Conservation (phyloP, 2,329 filamentous ascomycete species). For the Lecanicillium sp. region DNA sequence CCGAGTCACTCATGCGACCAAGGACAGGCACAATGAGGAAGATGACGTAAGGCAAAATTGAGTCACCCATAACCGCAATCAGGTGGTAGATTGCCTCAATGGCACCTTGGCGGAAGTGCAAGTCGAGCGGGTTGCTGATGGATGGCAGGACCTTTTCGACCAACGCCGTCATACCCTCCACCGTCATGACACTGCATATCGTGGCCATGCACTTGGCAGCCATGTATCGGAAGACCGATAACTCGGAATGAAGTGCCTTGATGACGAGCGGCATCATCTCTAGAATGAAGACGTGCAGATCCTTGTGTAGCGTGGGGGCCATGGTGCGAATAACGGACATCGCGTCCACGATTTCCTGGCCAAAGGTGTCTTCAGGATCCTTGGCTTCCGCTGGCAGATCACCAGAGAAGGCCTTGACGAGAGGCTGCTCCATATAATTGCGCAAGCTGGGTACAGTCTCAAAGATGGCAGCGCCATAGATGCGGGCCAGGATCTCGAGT, state of each 20-base stretch:
- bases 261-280: conserved; percentile 78
- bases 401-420: conserved; percentile 66
- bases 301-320: conserved; percentile 76
- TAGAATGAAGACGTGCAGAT: conserved; percentile 74
- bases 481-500: conserved; percentile 75
- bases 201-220: conserved; percentile 97
- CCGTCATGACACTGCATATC: conserved; percentile 91
- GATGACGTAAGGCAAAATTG: conserved; percentile 93
- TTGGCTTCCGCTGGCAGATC: conserved; percentile 67
- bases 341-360: conserved; percentile 90
- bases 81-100: conserved; percentile 95
- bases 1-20: conserved; percentile 96
- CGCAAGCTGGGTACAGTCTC: conserved; percentile 78
- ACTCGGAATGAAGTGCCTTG: conserved; percentile 76
- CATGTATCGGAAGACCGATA: conserved; percentile 93
- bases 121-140: conserved; percentile 83
- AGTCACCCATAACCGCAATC: conserved; percentile 96
- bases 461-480: conserved; percentile 72
- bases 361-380: conserved; percentile 67
- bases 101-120: conserved; percentile 84
- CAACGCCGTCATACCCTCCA: conserved; percentile 91
- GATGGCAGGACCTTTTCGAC: conserved; percentile 89
- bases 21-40: conserved; percentile 97
- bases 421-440: conserved; percentile 73
- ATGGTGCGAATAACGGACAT: conserved; percentile 89